Conservation (phyloP, 1,139 yeast species). For the Candida sojae region DNA sequence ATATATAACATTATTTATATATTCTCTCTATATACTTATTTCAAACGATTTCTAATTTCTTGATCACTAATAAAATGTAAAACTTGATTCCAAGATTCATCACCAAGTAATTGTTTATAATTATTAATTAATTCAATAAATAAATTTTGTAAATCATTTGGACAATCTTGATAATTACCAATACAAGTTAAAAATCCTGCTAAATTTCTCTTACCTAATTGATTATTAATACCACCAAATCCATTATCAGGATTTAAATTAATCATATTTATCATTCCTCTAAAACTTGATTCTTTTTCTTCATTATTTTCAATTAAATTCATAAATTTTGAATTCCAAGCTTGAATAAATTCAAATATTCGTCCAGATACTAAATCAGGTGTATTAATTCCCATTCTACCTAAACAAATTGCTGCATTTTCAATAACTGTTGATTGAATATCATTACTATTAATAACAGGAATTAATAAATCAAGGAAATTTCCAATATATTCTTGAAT, state of each 20-base stretch:
- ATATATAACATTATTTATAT: not conserved
- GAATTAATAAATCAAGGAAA: conserved; percentile 62
- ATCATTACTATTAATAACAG: conserved; percentile 59
- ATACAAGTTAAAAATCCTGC: conserved; percentile 63
- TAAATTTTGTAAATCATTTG: conserved; percentile 42
- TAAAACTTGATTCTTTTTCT: conserved; percentile 79
- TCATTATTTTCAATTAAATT: conserved; percentile 74
- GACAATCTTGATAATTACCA: conserved; percentile 58
- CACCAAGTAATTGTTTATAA: conserved; percentile 53
- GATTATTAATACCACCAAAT: conserved; percentile 50
- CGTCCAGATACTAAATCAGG: conserved; percentile 57
- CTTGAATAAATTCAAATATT: conserved; percentile 54
- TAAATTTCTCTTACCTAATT: conserved; percentile 50
- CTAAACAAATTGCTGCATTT: conserved; percentile 90
- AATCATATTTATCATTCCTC: conserved; percentile 73
- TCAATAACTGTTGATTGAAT: conserved; percentile 71
- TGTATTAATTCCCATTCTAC: conserved; percentile 75
- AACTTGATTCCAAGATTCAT: conserved; percentile 35
- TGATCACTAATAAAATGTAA: conserved; percentile 30
- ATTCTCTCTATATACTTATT: conserved; percentile 4
- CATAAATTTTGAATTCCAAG: conserved; percentile 70
- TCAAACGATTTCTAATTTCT: conserved; percentile 15
- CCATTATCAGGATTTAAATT: conserved; percentile 64
- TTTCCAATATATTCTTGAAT: conserved; percentile 63
- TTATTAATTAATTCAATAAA: conserved; percentile 49